A percentile compares a stretch with the other conserved stretches of the same genome.
phyloP scores from a whole-genome alignment of 148 eudicot genomes.

The Cornus controversa region DNA sequence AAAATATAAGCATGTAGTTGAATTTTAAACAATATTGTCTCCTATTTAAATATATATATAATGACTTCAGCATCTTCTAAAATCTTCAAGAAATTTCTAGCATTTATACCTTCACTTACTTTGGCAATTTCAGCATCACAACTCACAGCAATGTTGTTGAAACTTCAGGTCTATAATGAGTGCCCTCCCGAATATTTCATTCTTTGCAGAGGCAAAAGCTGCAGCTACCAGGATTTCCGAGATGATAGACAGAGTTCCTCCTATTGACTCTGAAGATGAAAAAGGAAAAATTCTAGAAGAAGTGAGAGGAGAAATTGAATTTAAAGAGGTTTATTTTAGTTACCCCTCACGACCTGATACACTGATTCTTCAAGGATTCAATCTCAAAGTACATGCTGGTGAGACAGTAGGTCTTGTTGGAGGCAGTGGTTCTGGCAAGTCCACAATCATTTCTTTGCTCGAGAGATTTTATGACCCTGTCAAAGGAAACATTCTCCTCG shows the following conservation, averaged over 20 bases:
- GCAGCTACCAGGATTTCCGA: slow-evolving; percentile 33
- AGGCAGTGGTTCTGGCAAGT: slow-evolving; percentile 51
- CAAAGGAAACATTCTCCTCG: slow-evolving; percentile 40
- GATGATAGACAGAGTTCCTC: slow-evolving; percentile 33
- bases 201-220: slow-evolving; percentile 36
- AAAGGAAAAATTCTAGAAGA: slow-evolving; percentile 23
- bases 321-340: slow-evolving; percentile 33
- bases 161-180: slow-evolving; percentile 31
- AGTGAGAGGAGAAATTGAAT: slow-evolving; percentile 41
- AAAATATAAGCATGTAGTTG: not conserved
- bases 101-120: not conserved
- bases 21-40: not conserved
- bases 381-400: slow-evolving; percentile 36
- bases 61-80: not conserved
- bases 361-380: slow-evolving; percentile 35
- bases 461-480: slow-evolving; percentile 44
- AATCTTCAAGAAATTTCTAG: not conserved
- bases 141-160: not conserved
- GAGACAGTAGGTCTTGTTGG: slow-evolving; percentile 47
- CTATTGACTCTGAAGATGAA: slow-evolving; percentile 25
- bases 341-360: slow-evolving; percentile 40
- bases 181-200: slow-evolving; percentile 40
- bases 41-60: not conserved
- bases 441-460: slow-evolving; percentile 37
- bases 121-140: not conserved